Evolutionary conservation across 257 asterid genomes (phyloP).

Genomic region (Fraxinus anomala): DNA sequence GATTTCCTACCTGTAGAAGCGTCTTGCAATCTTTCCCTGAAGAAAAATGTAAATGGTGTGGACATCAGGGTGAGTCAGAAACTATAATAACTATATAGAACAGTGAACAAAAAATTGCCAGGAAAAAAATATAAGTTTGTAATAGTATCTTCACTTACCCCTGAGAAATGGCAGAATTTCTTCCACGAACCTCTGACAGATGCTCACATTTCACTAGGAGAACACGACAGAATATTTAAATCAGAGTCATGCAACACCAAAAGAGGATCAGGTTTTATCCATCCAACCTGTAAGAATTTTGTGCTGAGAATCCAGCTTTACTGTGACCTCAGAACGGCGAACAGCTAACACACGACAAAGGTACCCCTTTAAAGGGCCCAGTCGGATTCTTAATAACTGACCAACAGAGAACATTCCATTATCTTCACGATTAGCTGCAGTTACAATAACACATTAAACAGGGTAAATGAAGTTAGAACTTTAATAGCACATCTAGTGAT

Average conservation of each 20-base stretch:
- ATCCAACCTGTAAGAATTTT: constrained; percentile 81
- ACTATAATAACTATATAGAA: constrained; percentile 3
- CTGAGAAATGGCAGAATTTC: constrained; percentile 50
- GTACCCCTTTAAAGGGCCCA: constrained; percentile 95
- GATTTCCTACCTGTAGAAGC: constrained; percentile 62
- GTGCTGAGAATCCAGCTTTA: constrained; percentile 94
- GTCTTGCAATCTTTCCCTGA: constrained; percentile 65
- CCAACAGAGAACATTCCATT: constrained; percentile 81
- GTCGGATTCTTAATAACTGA: constrained; percentile 77
- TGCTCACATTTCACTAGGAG: constrained; percentile 81
- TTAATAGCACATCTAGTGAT: constrained; percentile 21
- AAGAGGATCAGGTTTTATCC: constrained; percentile 16
- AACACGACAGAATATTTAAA: constrained; percentile 14
- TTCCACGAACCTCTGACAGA: constrained; percentile 83
- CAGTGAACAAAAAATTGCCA: constrained; percentile 1
- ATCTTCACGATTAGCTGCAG: constrained; percentile 72
- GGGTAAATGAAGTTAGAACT: constrained; percentile 21
- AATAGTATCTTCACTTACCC: constrained; percentile 54
- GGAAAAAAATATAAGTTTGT: background rate
- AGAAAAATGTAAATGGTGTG: constrained; percentile 24
- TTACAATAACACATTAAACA: constrained; percentile 22
- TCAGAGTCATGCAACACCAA: constrained; percentile 14
- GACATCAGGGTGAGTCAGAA: constrained; percentile 17
- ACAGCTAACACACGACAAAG: constrained; percentile 89
- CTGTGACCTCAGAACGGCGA: constrained; percentile 91